Evolutionary conservation across 768 basidiomycete genomes (phyloP).

Genomic region (Rhodotorula taiwanensis): DNA sequence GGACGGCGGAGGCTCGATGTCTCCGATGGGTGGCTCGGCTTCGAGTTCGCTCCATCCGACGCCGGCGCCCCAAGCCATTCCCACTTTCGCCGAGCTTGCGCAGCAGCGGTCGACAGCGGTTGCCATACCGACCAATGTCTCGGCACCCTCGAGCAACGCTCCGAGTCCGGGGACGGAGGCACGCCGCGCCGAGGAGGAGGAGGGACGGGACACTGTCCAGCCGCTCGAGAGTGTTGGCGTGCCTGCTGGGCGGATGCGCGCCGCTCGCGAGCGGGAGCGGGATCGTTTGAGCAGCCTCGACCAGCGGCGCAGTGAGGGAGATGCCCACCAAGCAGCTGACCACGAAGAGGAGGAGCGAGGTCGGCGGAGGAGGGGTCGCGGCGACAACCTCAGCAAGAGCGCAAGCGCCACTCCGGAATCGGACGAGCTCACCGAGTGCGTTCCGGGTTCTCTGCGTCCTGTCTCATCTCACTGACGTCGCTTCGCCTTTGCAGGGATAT

Average conservation of each 20-base stretch:
- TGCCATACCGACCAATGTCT: background rate
- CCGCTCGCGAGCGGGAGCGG: slow-evolving; percentile 3
- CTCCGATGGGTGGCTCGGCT: slow-evolving; percentile 39
- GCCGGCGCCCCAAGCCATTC: too few species aligned
- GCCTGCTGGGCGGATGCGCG: background rate
- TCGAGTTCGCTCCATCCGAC: background rate
- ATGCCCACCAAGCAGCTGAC: background rate
- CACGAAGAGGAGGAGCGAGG: slow-evolving; percentile 41
- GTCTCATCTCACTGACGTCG: background rate
- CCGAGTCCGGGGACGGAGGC: slow-evolving; percentile 15
- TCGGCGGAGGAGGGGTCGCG: slow-evolving; percentile 41
- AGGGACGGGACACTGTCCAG: slow-evolving; percentile 21
- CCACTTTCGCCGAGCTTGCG: too few species aligned
- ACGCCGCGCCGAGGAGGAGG: slow-evolving; percentile 2
- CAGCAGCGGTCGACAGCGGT: background rate
- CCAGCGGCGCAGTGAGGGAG: background rate
- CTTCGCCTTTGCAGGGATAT: slow-evolving; percentile 29
- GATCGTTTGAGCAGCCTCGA: slow-evolving; percentile 2
- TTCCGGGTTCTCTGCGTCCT: slow-evolving; percentile 39
- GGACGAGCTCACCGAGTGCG: slow-evolving; percentile 30
- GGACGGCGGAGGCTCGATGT: slow-evolving; percentile 44
- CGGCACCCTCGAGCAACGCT: background rate
- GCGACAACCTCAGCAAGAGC: slow-evolving; percentile 38
- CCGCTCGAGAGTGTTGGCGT: slow-evolving; percentile 4
- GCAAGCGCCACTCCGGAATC: slow-evolving; percentile 24